phyloP scores from a whole-genome alignment of 352 stramenopile genomes.

The Pythium oligandrum region DNA sequence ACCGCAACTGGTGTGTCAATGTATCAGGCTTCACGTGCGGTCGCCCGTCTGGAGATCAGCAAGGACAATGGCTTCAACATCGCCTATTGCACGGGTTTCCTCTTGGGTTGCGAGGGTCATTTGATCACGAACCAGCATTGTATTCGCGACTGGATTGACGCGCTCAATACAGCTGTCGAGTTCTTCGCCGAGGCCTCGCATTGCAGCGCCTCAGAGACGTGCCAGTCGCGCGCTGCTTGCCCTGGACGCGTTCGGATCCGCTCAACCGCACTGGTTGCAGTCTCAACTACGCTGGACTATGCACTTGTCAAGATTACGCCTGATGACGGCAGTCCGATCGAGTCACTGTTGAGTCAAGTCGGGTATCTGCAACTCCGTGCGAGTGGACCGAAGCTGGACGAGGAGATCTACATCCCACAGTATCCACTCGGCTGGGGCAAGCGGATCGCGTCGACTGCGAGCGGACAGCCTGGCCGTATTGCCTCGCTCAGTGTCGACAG shows the following conservation, averaged over 20 bases:
- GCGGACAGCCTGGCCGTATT: conserved; percentile 20
- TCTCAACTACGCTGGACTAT: conserved; percentile 39
- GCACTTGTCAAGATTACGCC: conserved; percentile 32
- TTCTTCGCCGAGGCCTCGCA: conserved; percentile 55
- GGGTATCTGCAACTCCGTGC: conserved; percentile 34
- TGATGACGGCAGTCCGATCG: conserved; percentile 12
- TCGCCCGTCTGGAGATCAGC: conserved; percentile 61
- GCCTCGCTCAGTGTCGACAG: conserved; percentile 29
- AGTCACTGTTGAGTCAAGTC: conserved; percentile 28
- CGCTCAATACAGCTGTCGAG: conserved; percentile 61
- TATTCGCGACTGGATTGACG: conserved; percentile 53
- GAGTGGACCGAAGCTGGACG: conserved; percentile 24
- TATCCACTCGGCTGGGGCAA: conserved; percentile 34
- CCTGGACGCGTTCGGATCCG: conserved; percentile 29
- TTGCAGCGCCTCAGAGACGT: conserved; percentile 23
- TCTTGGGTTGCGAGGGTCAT: conserved; percentile 72
- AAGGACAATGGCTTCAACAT: conserved; percentile 55
- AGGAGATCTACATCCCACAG: conserved; percentile 41
- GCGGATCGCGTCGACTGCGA: conserved; percentile 26
- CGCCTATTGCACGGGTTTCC: conserved; percentile 66
- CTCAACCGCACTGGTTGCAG: conserved; percentile 30
- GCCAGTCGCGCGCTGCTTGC: conserved; percentile 36
- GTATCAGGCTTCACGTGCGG: conserved; percentile 35
- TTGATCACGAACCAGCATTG: conserved; percentile 81
- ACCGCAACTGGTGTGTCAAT: conserved; percentile 26